Evolutionary conservation across 2,329 filamentous ascomycete genomes (phyloP).

Genomic region (Clathrospora elynae): DNA sequence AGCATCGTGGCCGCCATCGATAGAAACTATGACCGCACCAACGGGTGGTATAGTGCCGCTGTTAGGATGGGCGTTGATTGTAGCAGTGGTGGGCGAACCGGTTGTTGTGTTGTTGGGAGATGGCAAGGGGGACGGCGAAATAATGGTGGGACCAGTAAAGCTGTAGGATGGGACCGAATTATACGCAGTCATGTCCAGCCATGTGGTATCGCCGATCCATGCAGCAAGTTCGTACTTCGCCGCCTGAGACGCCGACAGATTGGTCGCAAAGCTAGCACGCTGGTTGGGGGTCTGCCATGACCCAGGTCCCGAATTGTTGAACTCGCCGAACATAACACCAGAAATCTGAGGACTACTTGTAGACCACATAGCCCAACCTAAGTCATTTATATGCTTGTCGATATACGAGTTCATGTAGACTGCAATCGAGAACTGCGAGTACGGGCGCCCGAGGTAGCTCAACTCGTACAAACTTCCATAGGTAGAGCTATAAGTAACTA

Average conservation of each 20-base stretch:
- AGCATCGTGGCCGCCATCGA: conserved; percentile 36
- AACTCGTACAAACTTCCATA: conserved; percentile 31
- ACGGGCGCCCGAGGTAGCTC: conserved; percentile 57
- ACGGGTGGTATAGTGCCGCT: conserved; percentile 51
- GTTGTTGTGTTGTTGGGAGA: conserved; percentile 14
- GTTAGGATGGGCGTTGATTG: conserved; percentile 46
- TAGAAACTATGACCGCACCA: conserved; percentile 52
- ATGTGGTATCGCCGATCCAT: conserved; percentile 51
- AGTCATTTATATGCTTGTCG: conserved; percentile 42
- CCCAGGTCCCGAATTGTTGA: conserved; percentile 40
- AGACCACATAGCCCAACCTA: conserved; percentile 44
- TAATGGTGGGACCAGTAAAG: conserved; percentile 14
- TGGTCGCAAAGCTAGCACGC: conserved; percentile 46
- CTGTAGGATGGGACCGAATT: conserved; percentile 40
- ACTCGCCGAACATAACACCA: conserved; percentile 47
- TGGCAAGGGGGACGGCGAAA: conserved; percentile 15
- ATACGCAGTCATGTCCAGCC: conserved; percentile 52
- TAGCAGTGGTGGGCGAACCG: conserved; percentile 36
- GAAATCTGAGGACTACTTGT: conserved; percentile 42
- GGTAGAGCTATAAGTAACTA: conserved; percentile 50
- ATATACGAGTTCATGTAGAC: conserved; percentile 47
- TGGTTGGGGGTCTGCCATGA: conserved; percentile 37
- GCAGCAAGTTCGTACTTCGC: conserved; percentile 43
- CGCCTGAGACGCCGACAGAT: conserved; percentile 44
- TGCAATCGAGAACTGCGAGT: conserved; percentile 37